A percentile compares a stretch with the other conserved stretches of the same genome.
These are phyloP conservation scores for Diutina scorzettiae DNA, from an alignment of 1,139 yeast genomes.

Conservation along the genomic window DNA sequence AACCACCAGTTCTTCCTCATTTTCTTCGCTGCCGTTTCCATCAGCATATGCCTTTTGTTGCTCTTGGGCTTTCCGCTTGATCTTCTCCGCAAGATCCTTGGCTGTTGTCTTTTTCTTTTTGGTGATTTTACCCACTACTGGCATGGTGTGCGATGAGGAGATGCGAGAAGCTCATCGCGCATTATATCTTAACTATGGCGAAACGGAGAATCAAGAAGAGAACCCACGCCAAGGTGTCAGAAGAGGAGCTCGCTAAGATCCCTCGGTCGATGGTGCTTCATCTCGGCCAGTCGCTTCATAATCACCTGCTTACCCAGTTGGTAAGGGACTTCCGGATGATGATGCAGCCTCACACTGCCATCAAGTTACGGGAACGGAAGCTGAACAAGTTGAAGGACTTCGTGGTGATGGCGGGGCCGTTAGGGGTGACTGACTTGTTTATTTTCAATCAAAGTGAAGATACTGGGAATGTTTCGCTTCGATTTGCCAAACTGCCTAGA, in stretches of 20 bases:
- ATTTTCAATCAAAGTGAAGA: slow-evolving; percentile 73
- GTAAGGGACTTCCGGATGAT: slow-evolving; percentile 79
- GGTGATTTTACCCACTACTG: neutral
- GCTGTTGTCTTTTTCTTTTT: neutral
- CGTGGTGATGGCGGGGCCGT: slow-evolving; percentile 93
- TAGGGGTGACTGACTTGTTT: slow-evolving; percentile 83
- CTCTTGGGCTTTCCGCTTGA: slow-evolving; percentile 38
- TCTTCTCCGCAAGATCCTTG: slow-evolving; percentile 32
- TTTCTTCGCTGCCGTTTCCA: slow-evolving; percentile 7
- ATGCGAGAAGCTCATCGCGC: slow-evolving; percentile 3
- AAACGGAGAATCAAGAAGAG: slow-evolving; percentile 55
- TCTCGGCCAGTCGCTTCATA: slow-evolving; percentile 67
- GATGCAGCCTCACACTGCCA: slow-evolving; percentile 97
- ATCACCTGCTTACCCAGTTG: slow-evolving; percentile 71
- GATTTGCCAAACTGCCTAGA: slow-evolving; percentile 80
- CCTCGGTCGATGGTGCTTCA: slow-evolving; percentile 93
- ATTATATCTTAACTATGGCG: slow-evolving; percentile 18
- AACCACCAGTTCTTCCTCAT: slow-evolving; percentile 7
- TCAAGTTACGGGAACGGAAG: slow-evolving; percentile 75
- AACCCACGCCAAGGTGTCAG: slow-evolving; percentile 62
- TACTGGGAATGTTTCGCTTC: slow-evolving; percentile 68
- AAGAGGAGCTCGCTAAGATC: slow-evolving; percentile 59
- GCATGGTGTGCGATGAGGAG: neutral
- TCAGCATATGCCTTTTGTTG: slow-evolving; percentile 11
- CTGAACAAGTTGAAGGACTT: slow-evolving; percentile 81